Evolutionary conservation across 495 filamentous ascomycete genomes (phyloP).

Genomic region (Neurospora hispaniola): DNA sequence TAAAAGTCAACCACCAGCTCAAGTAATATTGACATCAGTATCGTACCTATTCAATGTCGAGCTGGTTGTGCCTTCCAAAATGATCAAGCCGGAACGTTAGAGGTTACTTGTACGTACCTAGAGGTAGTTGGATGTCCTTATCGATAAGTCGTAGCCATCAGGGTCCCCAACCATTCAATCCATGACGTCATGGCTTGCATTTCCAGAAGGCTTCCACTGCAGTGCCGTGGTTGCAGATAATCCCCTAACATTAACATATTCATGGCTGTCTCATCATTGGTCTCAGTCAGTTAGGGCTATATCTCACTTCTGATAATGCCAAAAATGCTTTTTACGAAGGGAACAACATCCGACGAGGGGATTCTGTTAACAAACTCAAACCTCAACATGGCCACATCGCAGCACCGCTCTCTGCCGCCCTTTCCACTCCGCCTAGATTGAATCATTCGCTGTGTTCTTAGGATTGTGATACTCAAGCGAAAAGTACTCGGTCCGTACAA

Average conservation of each 20-base stretch:
- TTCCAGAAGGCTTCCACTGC: too few species aligned
- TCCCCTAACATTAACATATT: background rate
- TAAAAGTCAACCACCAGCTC: background rate
- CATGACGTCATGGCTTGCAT: background rate
- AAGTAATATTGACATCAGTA: too few species aligned
- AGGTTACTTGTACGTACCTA: too few species aligned
- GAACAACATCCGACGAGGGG: background rate
- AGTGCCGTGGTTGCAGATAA: background rate
- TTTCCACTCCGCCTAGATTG: background rate
- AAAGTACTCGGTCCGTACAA: slow-evolving; percentile 8
- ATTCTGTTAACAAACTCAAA: background rate
- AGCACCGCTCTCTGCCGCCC: background rate
- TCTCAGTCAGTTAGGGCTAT: background rate
- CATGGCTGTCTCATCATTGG: background rate
- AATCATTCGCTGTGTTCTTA: background rate
- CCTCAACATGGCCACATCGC: background rate
- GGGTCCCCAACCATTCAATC: background rate
- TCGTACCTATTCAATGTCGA: background rate
- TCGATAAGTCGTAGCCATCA: background rate
- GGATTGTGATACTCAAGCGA: background rate
- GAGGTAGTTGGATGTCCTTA: background rate
- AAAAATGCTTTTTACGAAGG: background rate
- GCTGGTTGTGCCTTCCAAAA: background rate
- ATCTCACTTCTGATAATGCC: background rate
- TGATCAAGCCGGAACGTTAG: background rate